phyloP scores from a whole-genome alignment of 106 monocot species.

The Amphibolis antarctica region DNA sequence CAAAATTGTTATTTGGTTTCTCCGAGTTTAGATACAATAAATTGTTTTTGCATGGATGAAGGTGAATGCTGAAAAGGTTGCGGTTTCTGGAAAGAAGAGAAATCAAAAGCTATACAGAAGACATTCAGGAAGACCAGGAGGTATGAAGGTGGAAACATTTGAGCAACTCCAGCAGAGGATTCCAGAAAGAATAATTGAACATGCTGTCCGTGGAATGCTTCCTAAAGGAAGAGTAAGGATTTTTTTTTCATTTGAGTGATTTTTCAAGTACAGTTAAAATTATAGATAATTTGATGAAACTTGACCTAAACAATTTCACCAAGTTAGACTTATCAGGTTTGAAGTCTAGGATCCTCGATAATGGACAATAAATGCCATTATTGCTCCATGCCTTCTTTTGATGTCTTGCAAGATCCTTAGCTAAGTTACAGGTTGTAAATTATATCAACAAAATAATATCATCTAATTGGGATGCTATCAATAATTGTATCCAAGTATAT shows the following conservation, averaged over 20 bases:
- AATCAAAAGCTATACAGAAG: slow-evolving; percentile 82
- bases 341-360: too few species aligned
- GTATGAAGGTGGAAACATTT: slow-evolving; percentile 83
- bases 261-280: background rate
- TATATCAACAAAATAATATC: too few species aligned
- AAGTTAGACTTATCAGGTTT: too few species aligned
- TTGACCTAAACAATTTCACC: background rate
- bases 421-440: too few species aligned
- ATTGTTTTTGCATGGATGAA: slow-evolving; percentile 15
- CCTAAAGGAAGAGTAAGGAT: slow-evolving; percentile 75
- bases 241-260: background rate
- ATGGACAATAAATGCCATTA: too few species aligned
- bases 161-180: slow-evolving; percentile 92
- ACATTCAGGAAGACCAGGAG: slow-evolving; percentile 96
- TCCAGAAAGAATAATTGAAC: slow-evolving; percentile 86
- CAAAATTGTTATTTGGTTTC: background rate
- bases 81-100: slow-evolving; percentile 87
- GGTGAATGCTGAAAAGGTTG: slow-evolving; percentile 96
- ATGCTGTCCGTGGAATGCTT: slow-evolving; percentile 93
- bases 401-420: too few species aligned
- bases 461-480: too few species aligned
- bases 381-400: too few species aligned
- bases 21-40: background rate
- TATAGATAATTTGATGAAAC: too few species aligned
- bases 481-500: too few species aligned